phyloP scores from a whole-genome alignment of 140 eudicot genomes.

The Erigeron philadelphicus region DNA sequence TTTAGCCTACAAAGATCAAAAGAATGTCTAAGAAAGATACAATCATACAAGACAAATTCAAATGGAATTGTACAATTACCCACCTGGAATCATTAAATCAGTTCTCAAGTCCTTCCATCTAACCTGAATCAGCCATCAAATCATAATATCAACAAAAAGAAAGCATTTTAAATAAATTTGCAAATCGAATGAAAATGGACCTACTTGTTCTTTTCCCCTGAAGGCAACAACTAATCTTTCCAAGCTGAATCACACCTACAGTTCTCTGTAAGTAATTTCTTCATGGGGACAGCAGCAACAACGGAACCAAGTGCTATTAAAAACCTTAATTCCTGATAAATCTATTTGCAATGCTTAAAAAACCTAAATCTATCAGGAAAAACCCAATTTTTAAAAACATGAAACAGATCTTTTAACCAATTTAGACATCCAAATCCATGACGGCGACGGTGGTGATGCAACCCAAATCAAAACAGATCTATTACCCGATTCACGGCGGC shows the following conservation, averaged over 20 bases:
- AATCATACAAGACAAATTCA: slow-evolving; percentile 1
- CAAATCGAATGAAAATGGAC: slow-evolving; percentile 21
- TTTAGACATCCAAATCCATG: too few species aligned
- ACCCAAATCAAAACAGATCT: too few species aligned
- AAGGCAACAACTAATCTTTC: slow-evolving; percentile 85
- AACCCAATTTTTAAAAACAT: too few species aligned
- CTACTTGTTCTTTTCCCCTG: slow-evolving; percentile 97
- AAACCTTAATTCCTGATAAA: too few species aligned
- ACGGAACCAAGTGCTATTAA: too few species aligned
- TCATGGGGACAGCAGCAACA: too few species aligned
- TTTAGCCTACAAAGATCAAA: slow-evolving; percentile 51
- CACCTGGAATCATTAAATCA: slow-evolving; percentile 92
- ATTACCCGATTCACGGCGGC: too few species aligned
- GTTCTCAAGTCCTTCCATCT: slow-evolving; percentile 94
- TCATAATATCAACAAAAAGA: slow-evolving; percentile 19
- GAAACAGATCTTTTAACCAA: too few species aligned
- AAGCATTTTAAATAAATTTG: neutral
- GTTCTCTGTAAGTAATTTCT: slow-evolving; percentile 15
- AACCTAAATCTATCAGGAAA: too few species aligned
- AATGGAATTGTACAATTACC: slow-evolving; percentile 42
- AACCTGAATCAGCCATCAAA: slow-evolving; percentile 41
- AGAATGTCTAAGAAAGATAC: neutral
- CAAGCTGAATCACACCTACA: slow-evolving; percentile 72
- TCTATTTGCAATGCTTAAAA: too few species aligned
- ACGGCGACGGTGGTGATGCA: too few species aligned